Evolutionary conservation across 176 grass and related monocot species (phyloP).

Genomic region (Oryza meridionalis): DNA sequence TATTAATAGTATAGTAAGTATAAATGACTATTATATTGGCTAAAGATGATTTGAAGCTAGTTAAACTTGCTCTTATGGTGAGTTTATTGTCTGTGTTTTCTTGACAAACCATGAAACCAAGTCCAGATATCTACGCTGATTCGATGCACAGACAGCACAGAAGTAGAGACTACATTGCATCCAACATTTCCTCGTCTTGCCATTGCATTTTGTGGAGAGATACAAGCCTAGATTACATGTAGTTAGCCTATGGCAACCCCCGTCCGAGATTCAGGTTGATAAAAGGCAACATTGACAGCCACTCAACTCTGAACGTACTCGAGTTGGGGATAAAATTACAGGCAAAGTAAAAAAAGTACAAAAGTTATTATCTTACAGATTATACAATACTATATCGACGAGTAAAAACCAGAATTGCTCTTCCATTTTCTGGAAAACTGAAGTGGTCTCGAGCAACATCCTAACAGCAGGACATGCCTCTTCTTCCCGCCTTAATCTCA

Average conservation of each 20-base stretch:
- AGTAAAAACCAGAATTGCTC: constrained; percentile 39
- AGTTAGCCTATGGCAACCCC: constrained; percentile 34
- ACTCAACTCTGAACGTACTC: constrained; percentile 18
- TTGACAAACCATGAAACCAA: not conserved
- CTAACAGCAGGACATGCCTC: constrained; percentile 20
- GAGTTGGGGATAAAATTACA: constrained; percentile 35
- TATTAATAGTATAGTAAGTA: no score
- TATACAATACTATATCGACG: constrained; percentile 25
- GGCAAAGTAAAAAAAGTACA: not conserved
- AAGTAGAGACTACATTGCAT: constrained; percentile 26
- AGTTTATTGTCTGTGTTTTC: no score
- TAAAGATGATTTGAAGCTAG: no score
- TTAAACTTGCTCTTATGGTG: no score
- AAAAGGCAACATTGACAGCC: not conserved
- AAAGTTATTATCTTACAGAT: constrained; percentile 28
- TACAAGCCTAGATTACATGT: constrained; percentile 41
- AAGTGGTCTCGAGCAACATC: constrained; percentile 7
- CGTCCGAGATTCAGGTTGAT: constrained; percentile 30
- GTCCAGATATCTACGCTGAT: constrained; percentile 14
- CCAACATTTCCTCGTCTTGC: constrained; percentile 10
- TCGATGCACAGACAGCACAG: not conserved
- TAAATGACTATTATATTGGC: no score
- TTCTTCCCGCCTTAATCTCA: constrained; percentile 17
- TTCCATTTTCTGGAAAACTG: constrained; percentile 41
- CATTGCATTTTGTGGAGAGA: constrained; percentile 34